Evolutionary conservation across 148 eudicot genomes (phyloP).

Genomic region (Heliosperma pusillum): DNA sequence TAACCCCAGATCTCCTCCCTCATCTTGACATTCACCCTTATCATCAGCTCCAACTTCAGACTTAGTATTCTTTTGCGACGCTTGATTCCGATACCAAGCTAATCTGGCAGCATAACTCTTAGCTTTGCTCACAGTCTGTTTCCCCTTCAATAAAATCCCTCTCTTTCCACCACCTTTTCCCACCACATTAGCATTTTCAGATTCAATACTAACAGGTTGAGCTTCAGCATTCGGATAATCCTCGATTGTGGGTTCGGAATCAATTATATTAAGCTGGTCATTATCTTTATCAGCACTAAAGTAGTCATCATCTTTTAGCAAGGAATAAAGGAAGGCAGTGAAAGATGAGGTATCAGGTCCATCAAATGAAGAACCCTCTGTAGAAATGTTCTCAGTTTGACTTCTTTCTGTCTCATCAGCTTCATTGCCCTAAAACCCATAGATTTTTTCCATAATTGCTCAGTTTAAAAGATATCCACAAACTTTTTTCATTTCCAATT

Average conservation of each 20-base stretch:
- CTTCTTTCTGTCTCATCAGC: constrained; percentile 34
- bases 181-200: constrained; percentile 22
- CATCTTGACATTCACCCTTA: constrained; percentile 30
- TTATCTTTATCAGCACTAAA: constrained; percentile 38
- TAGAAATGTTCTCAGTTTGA: constrained; percentile 37
- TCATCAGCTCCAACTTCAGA: constrained; percentile 26
- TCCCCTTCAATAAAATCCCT: constrained; percentile 67
- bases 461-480: not conserved
- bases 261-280: not conserved
- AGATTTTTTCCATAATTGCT: not conserved
- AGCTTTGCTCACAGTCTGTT: constrained; percentile 68
- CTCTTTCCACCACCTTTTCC: constrained; percentile 60
- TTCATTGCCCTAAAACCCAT: constrained; percentile 41
- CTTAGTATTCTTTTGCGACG: constrained; percentile 39
- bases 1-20: constrained; percentile 34
- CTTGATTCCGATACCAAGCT: constrained; percentile 54
- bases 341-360: constrained; percentile 98
- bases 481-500: not conserved
- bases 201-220: constrained; percentile 27
- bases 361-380: constrained; percentile 45
- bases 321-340: constrained; percentile 73
- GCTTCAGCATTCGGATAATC: constrained; percentile 25
- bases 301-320: constrained; percentile 45
- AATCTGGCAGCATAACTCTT: constrained; percentile 59
- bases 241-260: too few relatives aligned